Evolutionary conservation across 768 basidiomycete genomes (phyloP), one percentile per base, ranked within the genome.

Genomic region (Lactarius quietus): DNA sequence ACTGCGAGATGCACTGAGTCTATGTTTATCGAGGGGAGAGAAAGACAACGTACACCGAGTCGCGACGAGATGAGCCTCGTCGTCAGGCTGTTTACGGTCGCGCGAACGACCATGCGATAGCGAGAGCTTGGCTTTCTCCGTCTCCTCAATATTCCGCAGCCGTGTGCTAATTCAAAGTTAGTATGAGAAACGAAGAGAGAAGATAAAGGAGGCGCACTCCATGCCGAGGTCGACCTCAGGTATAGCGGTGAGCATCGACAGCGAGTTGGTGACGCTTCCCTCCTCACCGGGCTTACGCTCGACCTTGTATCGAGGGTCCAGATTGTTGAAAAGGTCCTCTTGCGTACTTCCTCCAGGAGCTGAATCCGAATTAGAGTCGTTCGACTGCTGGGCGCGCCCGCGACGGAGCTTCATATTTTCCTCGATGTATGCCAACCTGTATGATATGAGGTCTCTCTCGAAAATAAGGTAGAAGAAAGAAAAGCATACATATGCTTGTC

Each of bases 161-260:
- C 95, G 88, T 18, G 88, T 82, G 69, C 95, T 98, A 65, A n/a
- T 12, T 55, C 17, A 3, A 7, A 20, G 41, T 29, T 31, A 23
- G 23, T 35, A 15, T 45, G 28, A 6, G 18, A 36, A 4, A 10
- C 31, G 38, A 62, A 3, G 1, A 23, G 23, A n/a, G 23, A 17
- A 6, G 31, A 3, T 18, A 3, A 9, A 8, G 3, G 9, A 15
- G 45, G 87, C 93, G 70, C 70, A 98, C 95, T 99, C 95, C 90
- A 98, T 97, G 62, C 97, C 97, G 5, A 99, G 82, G 76, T 99
- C 96, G 10, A 98, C 94, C 73, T 98, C 97, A 0, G 96, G 97
- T 71, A 99, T 98, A 39, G 93, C 94, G 18, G 95, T 98, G 61
- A 99, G 81, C 97, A 98, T 99, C 4, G 92, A 87, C 75, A 96